phyloP scores from a whole-genome alignment of 164 flowering plant species.

The Warburgia ugandensis region DNA sequence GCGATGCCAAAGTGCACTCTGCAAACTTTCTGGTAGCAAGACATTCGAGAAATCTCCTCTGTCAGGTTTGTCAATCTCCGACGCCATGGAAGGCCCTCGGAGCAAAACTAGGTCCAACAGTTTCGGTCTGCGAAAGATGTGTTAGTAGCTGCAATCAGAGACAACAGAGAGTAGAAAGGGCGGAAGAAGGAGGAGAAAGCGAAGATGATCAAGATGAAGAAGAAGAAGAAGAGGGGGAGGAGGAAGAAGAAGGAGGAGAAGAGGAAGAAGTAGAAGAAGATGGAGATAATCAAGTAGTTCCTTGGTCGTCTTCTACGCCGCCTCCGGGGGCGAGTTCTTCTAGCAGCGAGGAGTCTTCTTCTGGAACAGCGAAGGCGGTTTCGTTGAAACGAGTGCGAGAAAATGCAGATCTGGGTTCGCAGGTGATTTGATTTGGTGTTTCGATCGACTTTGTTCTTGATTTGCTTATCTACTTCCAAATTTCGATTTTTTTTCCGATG shows the following conservation, averaged over 20 bases:
- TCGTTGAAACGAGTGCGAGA: conserved; percentile 32
- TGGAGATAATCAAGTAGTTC: conserved; percentile 36
- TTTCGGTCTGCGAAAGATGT: conserved; percentile 45
- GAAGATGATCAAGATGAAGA: conserved; percentile 7
- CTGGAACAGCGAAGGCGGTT: conserved; percentile 4
- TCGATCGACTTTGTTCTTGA: no score
- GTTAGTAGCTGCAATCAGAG: not conserved
- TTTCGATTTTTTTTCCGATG: no score
- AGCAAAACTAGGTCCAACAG: conserved; percentile 34
- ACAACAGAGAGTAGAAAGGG: not conserved
- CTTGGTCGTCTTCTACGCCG: conserved; percentile 29
- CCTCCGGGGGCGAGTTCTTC: conserved; percentile 24
- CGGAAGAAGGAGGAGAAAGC: conserved; percentile 1
- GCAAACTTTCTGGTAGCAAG: conserved; percentile 76
- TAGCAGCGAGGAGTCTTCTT: conserved; percentile 18
- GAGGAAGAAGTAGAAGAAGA: conserved; percentile 16
- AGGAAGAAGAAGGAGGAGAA: conserved; percentile 9
- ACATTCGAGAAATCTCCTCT: conserved; percentile 46
- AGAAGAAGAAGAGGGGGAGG: conserved; percentile 5
- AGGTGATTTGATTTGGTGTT: no score
- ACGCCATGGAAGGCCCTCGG: conserved; percentile 78
- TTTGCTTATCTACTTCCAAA: no score
- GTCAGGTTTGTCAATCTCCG: conserved; percentile 49
- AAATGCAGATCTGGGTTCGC: conserved; percentile 21
- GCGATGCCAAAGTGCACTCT: conserved; percentile 66